Conservation (phyloP, 163 green algal genomes). For the Chloroidium sp. region DNA sequence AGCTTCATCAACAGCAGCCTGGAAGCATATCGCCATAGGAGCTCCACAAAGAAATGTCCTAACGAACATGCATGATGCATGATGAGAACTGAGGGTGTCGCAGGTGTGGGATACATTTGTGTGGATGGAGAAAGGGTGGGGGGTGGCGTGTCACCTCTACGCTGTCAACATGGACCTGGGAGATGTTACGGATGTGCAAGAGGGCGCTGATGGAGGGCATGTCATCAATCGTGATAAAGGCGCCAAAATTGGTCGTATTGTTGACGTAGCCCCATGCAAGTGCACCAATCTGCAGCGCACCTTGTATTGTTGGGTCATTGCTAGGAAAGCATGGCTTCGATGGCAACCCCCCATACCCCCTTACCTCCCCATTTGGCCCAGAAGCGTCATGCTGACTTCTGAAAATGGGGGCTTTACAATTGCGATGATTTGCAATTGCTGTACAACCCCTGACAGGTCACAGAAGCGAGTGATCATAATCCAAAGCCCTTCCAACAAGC, state of each 20-base stretch:
- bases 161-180: constrained; percentile 18
- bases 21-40: neutral
- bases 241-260: constrained; percentile 41
- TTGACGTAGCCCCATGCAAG: constrained; percentile 41
- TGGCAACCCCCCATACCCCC: neutral
- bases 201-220: constrained; percentile 32
- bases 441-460: no score
- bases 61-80: neutral
- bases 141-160: neutral
- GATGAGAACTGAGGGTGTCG: no score
- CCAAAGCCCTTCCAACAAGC: no score
- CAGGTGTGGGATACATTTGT: neutral
- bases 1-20: neutral
- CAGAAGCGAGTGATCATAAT: no score
- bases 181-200: constrained; percentile 58
- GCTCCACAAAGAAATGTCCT: neutral
- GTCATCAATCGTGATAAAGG: constrained; percentile 46
- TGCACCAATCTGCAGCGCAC: constrained; percentile 17
- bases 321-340: neutral
- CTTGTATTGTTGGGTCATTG: neutral
- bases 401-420: neutral
- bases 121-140: neutral
- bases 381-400: neutral
- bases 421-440: neutral
- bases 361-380: no score